phyloP scores from a whole-genome alignment of 2,329 filamentous ascomycete genomes.

The Clonostachys rosea region DNA sequence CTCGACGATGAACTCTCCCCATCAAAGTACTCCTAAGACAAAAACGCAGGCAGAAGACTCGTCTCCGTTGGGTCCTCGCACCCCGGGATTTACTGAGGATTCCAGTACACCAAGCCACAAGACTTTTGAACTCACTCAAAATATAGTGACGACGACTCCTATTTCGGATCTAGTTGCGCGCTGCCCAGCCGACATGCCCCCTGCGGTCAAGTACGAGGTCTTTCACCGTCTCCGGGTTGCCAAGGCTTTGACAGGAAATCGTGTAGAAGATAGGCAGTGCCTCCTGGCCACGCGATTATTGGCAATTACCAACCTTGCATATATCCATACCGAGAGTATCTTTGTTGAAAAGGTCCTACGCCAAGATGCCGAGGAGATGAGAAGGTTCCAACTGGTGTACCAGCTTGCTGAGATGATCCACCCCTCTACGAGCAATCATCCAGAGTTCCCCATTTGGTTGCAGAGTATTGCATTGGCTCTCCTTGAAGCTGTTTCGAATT shows the following conservation, averaged over 20 bases:
- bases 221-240: slow-evolving; percentile 79
- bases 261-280: slow-evolving; percentile 53
- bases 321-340: slow-evolving; percentile 76
- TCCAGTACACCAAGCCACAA: slow-evolving; percentile 39
- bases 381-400: slow-evolving; percentile 83
- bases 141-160: slow-evolving; percentile 43
- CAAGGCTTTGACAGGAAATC: slow-evolving; percentile 59
- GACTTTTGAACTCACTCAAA: slow-evolving; percentile 60
- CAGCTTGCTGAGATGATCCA: slow-evolving; percentile 91
- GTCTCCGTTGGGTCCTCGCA: slow-evolving; percentile 43
- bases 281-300: slow-evolving; percentile 78
- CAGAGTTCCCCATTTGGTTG: slow-evolving; percentile 66
- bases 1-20: slow-evolving; percentile 44
- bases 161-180: slow-evolving; percentile 53
- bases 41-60: slow-evolving; percentile 31
- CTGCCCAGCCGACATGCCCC: slow-evolving; percentile 61
- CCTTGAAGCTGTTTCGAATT: slow-evolving; percentile 80
- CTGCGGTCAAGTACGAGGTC: slow-evolving; percentile 74
- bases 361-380: slow-evolving; percentile 84
- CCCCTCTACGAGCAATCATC: slow-evolving; percentile 66
- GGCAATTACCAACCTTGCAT: slow-evolving; percentile 85
- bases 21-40: slow-evolving; percentile 32
- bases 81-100: slow-evolving; percentile 29
- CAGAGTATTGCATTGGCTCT: slow-evolving; percentile 80
- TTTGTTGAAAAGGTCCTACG: slow-evolving; percentile 84